Conservation (phyloP, 345 rosid species). For the Linum usitatissimum region DNA sequence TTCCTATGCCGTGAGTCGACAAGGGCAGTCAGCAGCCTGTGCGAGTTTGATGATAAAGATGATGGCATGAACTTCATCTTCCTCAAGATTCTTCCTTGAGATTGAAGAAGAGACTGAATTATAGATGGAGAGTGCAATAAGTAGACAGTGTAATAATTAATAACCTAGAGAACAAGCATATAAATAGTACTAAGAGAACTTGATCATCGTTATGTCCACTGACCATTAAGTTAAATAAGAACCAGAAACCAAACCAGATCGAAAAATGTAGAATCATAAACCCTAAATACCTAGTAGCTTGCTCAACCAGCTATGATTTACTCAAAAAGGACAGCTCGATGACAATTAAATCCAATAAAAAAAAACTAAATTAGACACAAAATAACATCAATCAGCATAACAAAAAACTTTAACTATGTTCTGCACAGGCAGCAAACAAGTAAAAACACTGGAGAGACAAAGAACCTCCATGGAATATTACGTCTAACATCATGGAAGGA, state of each 20-base stretch:
- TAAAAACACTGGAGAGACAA: not conserved
- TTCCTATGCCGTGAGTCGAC: conserved; percentile 89
- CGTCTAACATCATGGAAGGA: not conserved
- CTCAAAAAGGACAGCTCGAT: too few species aligned
- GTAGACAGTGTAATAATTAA: not conserved
- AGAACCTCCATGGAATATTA: not conserved
- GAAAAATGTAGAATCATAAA: not conserved
- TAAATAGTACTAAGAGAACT: not conserved
- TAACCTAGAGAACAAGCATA: not conserved
- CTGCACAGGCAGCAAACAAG: not conserved
- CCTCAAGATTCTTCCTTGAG: conserved; percentile 86
- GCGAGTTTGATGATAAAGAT: conserved; percentile 85
- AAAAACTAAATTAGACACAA: not conserved
- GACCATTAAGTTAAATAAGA: conserved; percentile 1
- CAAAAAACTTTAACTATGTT: not conserved
- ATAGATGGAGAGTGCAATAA: conserved; percentile 1
- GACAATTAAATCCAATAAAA: too few species aligned
- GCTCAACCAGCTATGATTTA: not conserved
- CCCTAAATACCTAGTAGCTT: not conserved
- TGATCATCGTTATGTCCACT: conserved; percentile 2
- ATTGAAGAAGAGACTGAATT: conserved; percentile 89
- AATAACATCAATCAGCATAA: not conserved
- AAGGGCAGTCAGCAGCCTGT: conserved; percentile 83
- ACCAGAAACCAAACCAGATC: conserved; percentile 6
- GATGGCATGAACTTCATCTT: conserved; percentile 97